These are phyloP conservation scores for Cardamine occulta DNA, from an alignment of 345 rosid genomes.

Conservation along the genomic window DNA sequence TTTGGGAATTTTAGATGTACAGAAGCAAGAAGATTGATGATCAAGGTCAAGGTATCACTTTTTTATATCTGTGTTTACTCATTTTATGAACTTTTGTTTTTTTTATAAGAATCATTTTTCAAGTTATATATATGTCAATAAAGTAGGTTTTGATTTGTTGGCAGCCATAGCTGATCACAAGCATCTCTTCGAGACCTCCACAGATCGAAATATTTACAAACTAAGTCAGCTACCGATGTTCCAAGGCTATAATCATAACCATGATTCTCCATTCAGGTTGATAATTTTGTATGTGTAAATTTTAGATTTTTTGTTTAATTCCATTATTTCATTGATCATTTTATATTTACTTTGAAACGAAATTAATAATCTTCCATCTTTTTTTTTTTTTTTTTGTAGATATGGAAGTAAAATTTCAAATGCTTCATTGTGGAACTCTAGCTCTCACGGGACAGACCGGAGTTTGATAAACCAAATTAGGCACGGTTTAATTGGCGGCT, in stretches of 20 bases:
- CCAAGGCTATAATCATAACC: slow-evolving; percentile 52
- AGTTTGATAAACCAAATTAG: slow-evolving; percentile 48
- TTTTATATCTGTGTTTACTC: not conserved
- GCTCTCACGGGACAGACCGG: slow-evolving; percentile 48
- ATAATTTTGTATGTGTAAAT: not conserved
- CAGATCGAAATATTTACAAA: slow-evolving; percentile 67
- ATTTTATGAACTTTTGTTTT: not conserved
- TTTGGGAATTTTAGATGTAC: slow-evolving; percentile 62
- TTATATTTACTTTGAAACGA: slow-evolving; percentile 2
- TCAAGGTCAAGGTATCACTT: slow-evolving; percentile 58
- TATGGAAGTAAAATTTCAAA: slow-evolving; percentile 47
- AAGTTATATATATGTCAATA: not conserved
- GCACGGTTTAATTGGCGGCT: slow-evolving; percentile 43
- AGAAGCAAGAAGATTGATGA: slow-evolving; percentile 83
- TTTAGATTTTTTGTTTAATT: not conserved
- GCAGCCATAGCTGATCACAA: slow-evolving; percentile 64
- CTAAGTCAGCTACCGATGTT: slow-evolving; percentile 83
- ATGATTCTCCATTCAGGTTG: slow-evolving; percentile 61
- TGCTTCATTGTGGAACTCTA: slow-evolving; percentile 59
- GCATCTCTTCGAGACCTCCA: slow-evolving; percentile 60
- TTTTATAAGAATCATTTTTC: not conserved
- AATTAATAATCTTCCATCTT: not conserved
- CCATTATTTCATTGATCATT: slow-evolving; percentile 2
- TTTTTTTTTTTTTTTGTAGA: slow-evolving; percentile 38
- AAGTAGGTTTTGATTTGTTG: slow-evolving; percentile 41